These are phyloP conservation scores for Puccinia triticina DNA, from an alignment of 1,284 basidiomycete species.

Conservation along the genomic window DNA sequence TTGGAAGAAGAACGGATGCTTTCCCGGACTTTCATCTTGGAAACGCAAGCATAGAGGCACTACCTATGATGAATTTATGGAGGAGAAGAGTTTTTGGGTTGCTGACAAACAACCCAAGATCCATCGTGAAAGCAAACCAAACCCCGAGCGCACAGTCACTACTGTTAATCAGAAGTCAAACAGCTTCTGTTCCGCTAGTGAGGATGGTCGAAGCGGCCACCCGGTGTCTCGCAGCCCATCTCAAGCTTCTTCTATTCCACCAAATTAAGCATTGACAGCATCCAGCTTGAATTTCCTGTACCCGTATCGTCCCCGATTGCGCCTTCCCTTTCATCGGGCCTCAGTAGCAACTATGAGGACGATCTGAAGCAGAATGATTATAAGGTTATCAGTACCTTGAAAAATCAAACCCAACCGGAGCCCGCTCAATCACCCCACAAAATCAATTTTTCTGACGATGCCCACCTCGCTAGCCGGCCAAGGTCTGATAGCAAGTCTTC, in stretches of 20 bases:
- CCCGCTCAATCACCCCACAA: not conserved
- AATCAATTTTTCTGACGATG: not conserved
- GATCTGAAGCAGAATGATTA: slow-evolving; percentile 10
- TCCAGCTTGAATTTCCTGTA: slow-evolving; percentile 38
- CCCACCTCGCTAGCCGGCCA: slow-evolving; percentile 5
- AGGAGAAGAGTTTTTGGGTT: slow-evolving; percentile 48
- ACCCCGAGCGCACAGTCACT: slow-evolving; percentile 1
- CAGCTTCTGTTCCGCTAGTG: slow-evolving; percentile 1
- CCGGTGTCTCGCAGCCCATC: slow-evolving; percentile 36
- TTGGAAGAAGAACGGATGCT: slow-evolving; percentile 40
- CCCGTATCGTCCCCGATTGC: slow-evolving; percentile 21
- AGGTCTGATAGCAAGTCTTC: slow-evolving; percentile 49
- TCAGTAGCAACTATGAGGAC: slow-evolving; percentile 26
- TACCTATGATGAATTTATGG: slow-evolving; percentile 51
- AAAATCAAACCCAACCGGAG: slow-evolving; percentile 7
- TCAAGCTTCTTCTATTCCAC: slow-evolving; percentile 46
- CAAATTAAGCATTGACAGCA: slow-evolving; percentile 49
- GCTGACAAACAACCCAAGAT: slow-evolving; percentile 28
- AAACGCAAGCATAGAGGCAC: slow-evolving; percentile 43
- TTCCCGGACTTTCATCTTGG: slow-evolving; percentile 17
- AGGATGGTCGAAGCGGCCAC: not conserved
- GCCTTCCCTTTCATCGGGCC: not conserved
- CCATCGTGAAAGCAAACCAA: slow-evolving; percentile 17
- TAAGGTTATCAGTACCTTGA: slow-evolving; percentile 15
- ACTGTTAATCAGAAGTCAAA: not conserved